Conservation (phyloP, 2,329 filamentous ascomycete genomes). For the Claviceps sp. region DNA sequence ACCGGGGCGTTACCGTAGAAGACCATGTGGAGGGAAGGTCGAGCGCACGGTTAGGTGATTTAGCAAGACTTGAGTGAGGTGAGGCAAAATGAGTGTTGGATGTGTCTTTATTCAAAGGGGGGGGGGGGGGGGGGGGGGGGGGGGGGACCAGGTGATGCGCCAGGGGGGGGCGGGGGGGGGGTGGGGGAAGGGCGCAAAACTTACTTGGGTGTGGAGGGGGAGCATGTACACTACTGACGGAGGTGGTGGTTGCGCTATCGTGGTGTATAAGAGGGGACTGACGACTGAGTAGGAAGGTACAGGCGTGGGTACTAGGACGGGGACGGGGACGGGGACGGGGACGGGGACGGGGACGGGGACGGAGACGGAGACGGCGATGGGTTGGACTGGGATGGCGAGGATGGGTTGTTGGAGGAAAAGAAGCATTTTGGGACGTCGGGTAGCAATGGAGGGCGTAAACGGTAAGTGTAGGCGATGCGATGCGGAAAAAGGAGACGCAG, state of each 20-base stretch:
- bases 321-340: not conserved
- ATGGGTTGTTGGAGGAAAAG: slow-evolving; percentile 15
- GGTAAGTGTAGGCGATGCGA: not conserved
- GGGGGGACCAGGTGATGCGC: too few relatives aligned
- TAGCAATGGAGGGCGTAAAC: too few relatives aligned
- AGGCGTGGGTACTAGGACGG: not conserved
- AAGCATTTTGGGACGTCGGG: slow-evolving; percentile 9
- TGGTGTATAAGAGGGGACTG: not conserved
- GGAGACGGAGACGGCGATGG: not conserved
- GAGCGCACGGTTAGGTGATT: not conserved
- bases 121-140: not conserved
- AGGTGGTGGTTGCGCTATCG: not conserved
- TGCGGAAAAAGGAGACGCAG: not conserved
- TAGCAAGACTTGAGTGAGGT: not conserved
- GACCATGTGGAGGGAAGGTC: slow-evolving; percentile 2
- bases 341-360: not conserved
- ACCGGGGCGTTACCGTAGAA: not conserved
- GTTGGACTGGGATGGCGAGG: slow-evolving; percentile 7
- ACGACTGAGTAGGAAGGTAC: not conserved
- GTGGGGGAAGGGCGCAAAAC: not conserved
- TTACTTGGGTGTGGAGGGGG: not conserved
- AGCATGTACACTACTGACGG: not conserved
- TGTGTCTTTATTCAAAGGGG: not conserved
- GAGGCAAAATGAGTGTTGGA: too few relatives aligned
- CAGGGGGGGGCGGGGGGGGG: too few relatives aligned